Percentiles rank a stretch among this genome's conserved stretches.
phyloP scores from a whole-genome alignment of 2,329 filamentous ascomycete species.

The Colletotrichum ledebouriae region DNA sequence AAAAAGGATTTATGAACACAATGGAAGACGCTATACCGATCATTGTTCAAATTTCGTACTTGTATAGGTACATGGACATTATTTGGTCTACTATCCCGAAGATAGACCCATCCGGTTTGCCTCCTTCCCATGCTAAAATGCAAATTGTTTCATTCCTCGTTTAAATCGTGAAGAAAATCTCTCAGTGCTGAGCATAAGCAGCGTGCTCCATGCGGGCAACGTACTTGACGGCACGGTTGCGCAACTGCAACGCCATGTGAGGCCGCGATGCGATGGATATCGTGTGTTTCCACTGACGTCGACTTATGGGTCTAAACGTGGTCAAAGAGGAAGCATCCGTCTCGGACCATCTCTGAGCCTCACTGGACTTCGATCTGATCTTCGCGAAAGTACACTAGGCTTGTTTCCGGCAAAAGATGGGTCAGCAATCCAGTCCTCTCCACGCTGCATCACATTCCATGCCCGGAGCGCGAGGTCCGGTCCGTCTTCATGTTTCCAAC shows the following conservation, averaged over 20 bases:
- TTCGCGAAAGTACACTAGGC: neutral
- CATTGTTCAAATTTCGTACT: no score
- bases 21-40: no score
- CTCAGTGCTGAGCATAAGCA: conserved; percentile 17
- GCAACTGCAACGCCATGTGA: conserved; percentile 1
- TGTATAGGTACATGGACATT: no score
- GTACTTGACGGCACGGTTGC: conserved; percentile 19
- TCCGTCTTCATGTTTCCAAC: no score
- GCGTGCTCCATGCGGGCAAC: conserved; percentile 27
- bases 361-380: neutral
- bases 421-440: neutral
- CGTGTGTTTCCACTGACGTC: conserved; percentile 21
- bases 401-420: neutral
- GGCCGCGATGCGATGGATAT: neutral
- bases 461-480: no score
- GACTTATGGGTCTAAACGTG: conserved; percentile 22
- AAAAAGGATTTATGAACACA: no score
- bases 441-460: no score
- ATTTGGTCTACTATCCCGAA: no score
- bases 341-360: neutral
- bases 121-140: no score
- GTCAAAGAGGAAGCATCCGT: neutral
- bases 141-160: neutral
- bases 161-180: neutral
- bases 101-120: no score